phyloP scores from a whole-genome alignment of 768 basidiomycete genomes.

The Piloderma croceum region DNA sequence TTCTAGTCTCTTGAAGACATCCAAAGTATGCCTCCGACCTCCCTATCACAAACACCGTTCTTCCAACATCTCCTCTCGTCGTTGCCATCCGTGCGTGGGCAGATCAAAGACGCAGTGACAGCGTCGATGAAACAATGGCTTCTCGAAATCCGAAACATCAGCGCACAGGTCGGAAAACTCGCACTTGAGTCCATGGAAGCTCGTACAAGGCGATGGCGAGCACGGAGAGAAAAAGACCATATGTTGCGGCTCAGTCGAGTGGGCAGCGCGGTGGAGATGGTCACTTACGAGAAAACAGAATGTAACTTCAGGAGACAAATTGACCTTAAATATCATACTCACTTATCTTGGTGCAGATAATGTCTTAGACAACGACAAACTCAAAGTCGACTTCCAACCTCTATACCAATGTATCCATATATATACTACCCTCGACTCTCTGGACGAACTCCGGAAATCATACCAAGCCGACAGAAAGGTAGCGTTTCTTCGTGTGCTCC shows the following conservation, averaged over 20 bases:
- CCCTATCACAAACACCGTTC: slow-evolving; percentile 87
- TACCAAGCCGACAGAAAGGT: slow-evolving; percentile 98
- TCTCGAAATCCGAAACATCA: slow-evolving; percentile 87
- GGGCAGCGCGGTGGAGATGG: slow-evolving; percentile 88
- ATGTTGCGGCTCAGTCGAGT: slow-evolving; percentile 71
- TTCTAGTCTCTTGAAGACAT: slow-evolving; percentile 91
- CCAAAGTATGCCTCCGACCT: slow-evolving; percentile 81
- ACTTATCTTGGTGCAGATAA: slow-evolving; percentile 51
- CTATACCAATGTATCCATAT: slow-evolving; percentile 97
- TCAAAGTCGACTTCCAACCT: slow-evolving; percentile 90
- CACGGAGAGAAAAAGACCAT: slow-evolving; percentile 78
- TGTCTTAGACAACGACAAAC: slow-evolving; percentile 84
- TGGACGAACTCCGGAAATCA: slow-evolving; percentile 82
- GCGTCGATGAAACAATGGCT: slow-evolving; percentile 97
- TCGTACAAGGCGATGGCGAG: slow-evolving; percentile 77
- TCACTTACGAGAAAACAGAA: slow-evolving; percentile 90
- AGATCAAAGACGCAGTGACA: slow-evolving; percentile 91
- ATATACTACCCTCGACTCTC: slow-evolving; percentile 84
- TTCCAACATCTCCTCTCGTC: slow-evolving; percentile 90
- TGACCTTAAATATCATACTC: too few relatives aligned
- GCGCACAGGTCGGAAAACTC: slow-evolving; percentile 76
- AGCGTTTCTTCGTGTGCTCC: slow-evolving; percentile 8
- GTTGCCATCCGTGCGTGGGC: slow-evolving; percentile 79
- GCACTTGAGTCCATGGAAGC: slow-evolving; percentile 88
- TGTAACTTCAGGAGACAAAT: too few relatives aligned